Conservation (phyloP, 179 eudicot species). For the Nepenthes alata region DNA sequence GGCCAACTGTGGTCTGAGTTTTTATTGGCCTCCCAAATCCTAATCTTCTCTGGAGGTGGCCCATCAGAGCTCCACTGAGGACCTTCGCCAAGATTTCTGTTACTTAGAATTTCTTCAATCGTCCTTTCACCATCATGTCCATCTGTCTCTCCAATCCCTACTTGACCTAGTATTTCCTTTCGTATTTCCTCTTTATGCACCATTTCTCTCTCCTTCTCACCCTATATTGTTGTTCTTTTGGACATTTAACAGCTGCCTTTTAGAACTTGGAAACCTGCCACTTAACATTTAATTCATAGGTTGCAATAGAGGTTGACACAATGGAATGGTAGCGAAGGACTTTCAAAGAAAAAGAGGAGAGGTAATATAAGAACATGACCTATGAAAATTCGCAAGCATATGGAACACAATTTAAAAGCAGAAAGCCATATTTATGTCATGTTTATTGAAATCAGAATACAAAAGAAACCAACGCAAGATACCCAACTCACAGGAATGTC, state of each 20-base stretch:
- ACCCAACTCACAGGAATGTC: no score
- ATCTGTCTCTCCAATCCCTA: constrained; percentile 6
- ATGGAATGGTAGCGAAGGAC: no score
- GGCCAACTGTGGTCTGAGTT: constrained; percentile 5
- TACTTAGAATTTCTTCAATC: constrained; percentile 6
- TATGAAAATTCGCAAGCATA: constrained; percentile 12
- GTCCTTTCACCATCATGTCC: constrained; percentile 8
- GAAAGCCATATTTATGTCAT: neutral
- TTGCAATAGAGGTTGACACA: no score
- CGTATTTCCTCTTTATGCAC: constrained; percentile 6
- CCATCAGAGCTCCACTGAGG: constrained; percentile 5
- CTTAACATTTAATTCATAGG: no score
- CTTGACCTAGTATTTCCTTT: neutral
- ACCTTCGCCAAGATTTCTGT: neutral
- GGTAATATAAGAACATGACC: neutral
- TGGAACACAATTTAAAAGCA: constrained; percentile 14
- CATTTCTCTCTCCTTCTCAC: neutral
- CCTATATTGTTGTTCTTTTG: neutral
- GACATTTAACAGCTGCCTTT: neutral
- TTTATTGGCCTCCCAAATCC: constrained; percentile 10
- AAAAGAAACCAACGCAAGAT: no score
- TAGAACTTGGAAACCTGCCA: neutral
- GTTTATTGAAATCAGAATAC: no score
- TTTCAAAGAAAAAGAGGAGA: no score
- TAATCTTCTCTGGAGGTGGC: constrained; percentile 8